phyloP scores from a whole-genome alignment of 75 land plant species.

The Picea sitchensis region DNA sequence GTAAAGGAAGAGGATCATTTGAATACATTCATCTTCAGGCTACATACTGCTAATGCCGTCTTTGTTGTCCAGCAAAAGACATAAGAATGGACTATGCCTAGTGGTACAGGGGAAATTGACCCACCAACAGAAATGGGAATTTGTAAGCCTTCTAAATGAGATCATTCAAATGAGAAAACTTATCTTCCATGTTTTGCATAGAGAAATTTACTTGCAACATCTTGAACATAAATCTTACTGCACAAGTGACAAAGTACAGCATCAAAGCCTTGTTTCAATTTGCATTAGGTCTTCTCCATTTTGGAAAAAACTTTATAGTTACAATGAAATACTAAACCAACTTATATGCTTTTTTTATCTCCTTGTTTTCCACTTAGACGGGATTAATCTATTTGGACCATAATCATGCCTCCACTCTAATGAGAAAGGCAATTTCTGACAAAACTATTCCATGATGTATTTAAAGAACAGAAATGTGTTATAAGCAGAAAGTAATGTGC shows the following conservation, averaged over 20 bases:
- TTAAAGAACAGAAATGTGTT: neutral
- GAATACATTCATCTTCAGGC: neutral
- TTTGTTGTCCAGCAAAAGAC: neutral
- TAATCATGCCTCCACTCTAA: neutral
- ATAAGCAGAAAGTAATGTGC: neutral
- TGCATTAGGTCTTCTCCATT: conserved; percentile 1
- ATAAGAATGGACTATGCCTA: neutral
- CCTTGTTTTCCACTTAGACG: neutral
- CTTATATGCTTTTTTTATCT: neutral
- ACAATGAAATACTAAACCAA: conserved; percentile 1
- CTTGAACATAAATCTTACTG: no score
- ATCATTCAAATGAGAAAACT: neutral
- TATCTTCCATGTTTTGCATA: no score
- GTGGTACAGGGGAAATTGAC: neutral
- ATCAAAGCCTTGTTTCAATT: neutral
- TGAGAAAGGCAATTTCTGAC: neutral
- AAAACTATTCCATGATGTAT: neutral
- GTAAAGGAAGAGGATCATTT: neutral
- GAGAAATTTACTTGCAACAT: no score
- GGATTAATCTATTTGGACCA: conserved; percentile 3
- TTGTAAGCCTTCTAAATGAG: neutral
- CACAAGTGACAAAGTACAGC: no score
- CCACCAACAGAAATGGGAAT: neutral
- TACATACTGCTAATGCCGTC: neutral
- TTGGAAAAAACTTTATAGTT: neutral